Percentiles rank a stretch among this genome's conserved stretches.
These are phyloP conservation scores for Paramecium sonneborni DNA, from an alignment of 73 alveolate genomes.

Conservation along the genomic window DNA sequence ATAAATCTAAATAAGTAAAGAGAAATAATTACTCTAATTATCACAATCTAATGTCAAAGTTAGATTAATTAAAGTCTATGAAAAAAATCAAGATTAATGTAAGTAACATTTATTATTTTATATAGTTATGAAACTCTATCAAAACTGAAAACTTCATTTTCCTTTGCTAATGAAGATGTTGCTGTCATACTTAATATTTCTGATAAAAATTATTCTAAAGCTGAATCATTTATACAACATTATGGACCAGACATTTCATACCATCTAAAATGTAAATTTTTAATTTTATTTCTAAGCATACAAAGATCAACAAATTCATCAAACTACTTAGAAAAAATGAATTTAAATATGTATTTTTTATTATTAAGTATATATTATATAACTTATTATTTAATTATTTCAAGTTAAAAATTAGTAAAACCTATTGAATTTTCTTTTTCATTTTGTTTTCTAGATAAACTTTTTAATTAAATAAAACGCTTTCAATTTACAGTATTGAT, in stretches of 20 bases:
- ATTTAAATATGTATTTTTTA: neutral
- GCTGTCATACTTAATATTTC: slow-evolving; percentile 16
- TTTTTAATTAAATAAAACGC: too few relatives aligned
- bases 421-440: too few relatives aligned
- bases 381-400: neutral
- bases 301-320: neutral
- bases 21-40: neutral
- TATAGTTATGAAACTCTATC: neutral
- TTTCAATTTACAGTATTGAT: too few relatives aligned
- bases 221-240: neutral
- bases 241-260: neutral
- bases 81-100: neutral
- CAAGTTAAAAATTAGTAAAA: too few relatives aligned
- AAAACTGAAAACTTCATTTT: neutral
- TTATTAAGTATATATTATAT: neutral
- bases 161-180: slow-evolving; percentile 52
- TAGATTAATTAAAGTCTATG: neutral
- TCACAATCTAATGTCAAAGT: neutral
- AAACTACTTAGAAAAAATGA: neutral
- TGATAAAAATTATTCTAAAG: neutral
- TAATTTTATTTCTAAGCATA: neutral
- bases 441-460: too few relatives aligned
- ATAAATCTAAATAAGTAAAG: neutral
- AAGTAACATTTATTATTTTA: neutral
- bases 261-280: neutral